Conservation (phyloP, 805 yeast genomes). For the Candida pseudofarinosa region DNA sequence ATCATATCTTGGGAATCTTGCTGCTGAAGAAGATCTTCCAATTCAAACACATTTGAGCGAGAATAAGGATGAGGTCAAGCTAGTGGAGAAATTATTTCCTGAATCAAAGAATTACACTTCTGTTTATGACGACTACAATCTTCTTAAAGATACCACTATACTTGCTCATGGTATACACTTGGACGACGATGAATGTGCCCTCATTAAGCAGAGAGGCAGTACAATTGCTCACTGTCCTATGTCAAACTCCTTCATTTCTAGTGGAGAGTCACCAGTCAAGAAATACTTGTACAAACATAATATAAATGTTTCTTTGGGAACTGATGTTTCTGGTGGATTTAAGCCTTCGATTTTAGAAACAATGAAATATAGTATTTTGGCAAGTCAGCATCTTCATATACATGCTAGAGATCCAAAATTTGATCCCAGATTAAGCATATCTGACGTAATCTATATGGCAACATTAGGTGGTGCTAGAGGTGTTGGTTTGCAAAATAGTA, state of each 20-base stretch:
- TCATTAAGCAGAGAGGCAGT: constrained; percentile 51
- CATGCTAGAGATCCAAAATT: constrained; percentile 25
- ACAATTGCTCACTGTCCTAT: constrained; percentile 94
- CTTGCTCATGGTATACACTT: constrained; percentile 89
- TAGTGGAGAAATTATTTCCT: constrained; percentile 74
- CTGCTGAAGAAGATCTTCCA: constrained; percentile 49
- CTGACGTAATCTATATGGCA: constrained; percentile 74
- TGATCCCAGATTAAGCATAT: constrained; percentile 52
- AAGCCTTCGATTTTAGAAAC: constrained; percentile 36
- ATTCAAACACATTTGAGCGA: constrained; percentile 93
- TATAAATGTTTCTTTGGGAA: constrained; percentile 68
- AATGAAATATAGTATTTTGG: constrained; percentile 31
- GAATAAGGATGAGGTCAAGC: constrained; percentile 65
- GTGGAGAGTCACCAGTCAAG: constrained; percentile 85
- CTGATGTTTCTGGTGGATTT: constrained; percentile 42
- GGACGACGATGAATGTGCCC: constrained; percentile 54
- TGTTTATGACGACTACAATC: constrained; percentile 63
- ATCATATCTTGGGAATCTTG: constrained; percentile 55
- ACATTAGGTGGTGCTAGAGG: constrained; percentile 90
- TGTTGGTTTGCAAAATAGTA: constrained; percentile 47
- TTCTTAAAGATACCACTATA: constrained; percentile 64
- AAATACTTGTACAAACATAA: constrained; percentile 55
- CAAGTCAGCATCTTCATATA: constrained; percentile 39
- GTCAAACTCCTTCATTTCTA: constrained; percentile 79
- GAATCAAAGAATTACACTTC: constrained; percentile 63